Evolutionary conservation across 345 rosid genomes (phyloP), one percentile per base, ranked within the genome.

Genomic region (Microcos paniculata): DNA sequence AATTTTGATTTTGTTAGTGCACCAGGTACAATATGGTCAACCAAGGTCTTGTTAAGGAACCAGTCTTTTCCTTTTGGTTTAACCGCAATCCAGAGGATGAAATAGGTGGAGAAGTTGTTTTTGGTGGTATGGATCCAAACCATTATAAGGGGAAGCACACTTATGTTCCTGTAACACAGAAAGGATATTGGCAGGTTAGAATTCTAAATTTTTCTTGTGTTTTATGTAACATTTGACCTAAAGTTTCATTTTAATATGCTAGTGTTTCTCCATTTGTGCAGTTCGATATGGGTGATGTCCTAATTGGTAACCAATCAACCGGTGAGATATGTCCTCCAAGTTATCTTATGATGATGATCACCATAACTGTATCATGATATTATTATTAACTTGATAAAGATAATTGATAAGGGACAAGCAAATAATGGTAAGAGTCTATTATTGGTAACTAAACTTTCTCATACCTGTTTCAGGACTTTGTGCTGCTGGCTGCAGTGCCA

Each of bases 151-250:
- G 93, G 40, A 79, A 86, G 61, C 97, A 92, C 74, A 87, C 93
- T 15, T 90, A 81, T 80, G 93, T 89, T 51, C 88, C 92, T 4
- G 87, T 92, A 75, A 85, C 92, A 2, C 81, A 42, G 79, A 88
- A 86, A 79, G 92, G 88, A 33, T 91, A 90, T 69, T 90, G 94
- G 97, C 94, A 90, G 97, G 97, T 91, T 74, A 76, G 85, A 73
- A 42, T 26, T 57, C 74, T 64, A 45, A 57, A 30, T 63, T 49
- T 64, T 10, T 18, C 31, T 33, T 23, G n/a, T 40, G 46, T 28
- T 21, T 19, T n/a, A 8, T 26, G 8, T n/a, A 26, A 8, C n/a
- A 31, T 73, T 59, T 30, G 68, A 46, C 13, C 21, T 45, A 4
- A n/a, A 19, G 10, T 58, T 59, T 59, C 65, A 45, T 43, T 45